A percentile compares a stretch with the other conserved stretches of the same genome.
These are phyloP conservation scores for Umbilicaria muhlenbergii DNA, from an alignment of 495 filamentous ascomycete genomes.

Conservation along the genomic window DNA sequence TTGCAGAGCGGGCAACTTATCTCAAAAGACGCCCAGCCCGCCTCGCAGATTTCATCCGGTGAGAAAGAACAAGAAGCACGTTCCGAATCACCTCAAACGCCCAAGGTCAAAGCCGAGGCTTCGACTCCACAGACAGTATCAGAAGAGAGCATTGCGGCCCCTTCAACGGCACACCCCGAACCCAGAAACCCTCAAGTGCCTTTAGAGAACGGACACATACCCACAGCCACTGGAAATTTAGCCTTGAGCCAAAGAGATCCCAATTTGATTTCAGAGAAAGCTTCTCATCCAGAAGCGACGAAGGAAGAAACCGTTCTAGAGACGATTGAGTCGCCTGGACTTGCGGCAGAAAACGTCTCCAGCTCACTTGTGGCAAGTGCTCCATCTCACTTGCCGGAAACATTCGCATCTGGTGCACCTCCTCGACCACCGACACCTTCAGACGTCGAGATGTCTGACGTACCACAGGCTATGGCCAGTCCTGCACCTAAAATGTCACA, in stretches of 20 bases:
- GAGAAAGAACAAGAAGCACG: no score
- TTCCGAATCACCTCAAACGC: no score
- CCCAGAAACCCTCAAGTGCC: no score
- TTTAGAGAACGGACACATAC: not conserved
- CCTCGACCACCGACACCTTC: conserved; percentile 1
- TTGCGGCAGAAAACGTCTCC: not conserved
- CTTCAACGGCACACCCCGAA: no score
- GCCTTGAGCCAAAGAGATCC: conserved; percentile 3
- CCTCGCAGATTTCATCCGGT: not conserved
- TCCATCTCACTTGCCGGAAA: not conserved
- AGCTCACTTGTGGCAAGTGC: not conserved
- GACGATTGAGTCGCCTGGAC: not conserved
- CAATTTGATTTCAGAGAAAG: not conserved
- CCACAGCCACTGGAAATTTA: conserved; percentile 8
- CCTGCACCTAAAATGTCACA: no score
- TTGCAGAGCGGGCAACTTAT: not conserved
- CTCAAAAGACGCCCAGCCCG: no score
- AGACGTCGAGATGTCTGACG: conserved; percentile 3
- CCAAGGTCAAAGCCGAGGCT: no score
- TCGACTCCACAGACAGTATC: no score
- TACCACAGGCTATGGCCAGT: not conserved
- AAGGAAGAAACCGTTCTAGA: not conserved
- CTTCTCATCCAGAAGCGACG: not conserved
- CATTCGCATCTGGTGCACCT: conserved; percentile 3
- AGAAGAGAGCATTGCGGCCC: no score